Conservation (phyloP, 192 early-diverging fungal genomes). For the Backusella macrospora region DNA sequence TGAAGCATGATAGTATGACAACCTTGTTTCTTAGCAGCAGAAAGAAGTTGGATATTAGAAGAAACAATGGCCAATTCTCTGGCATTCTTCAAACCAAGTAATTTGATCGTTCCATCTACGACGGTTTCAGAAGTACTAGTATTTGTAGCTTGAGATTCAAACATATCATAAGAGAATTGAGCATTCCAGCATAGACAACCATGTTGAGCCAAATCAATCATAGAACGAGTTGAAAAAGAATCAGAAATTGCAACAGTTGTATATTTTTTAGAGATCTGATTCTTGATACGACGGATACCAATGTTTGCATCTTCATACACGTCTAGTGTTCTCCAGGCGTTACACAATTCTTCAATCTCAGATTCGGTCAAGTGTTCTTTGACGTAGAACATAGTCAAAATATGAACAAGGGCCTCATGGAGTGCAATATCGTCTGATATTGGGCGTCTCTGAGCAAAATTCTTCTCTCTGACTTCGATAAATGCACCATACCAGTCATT, state of each 20-base stretch:
- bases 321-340: constrained; percentile 11
- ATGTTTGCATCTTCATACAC: constrained; percentile 21
- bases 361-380: background rate
- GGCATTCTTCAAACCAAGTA: constrained; percentile 5
- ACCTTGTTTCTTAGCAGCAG: constrained; percentile 20
- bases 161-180: constrained; percentile 27
- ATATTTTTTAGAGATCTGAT: constrained; percentile 4
- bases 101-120: background rate
- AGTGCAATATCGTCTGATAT: background rate
- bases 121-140: background rate
- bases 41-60: background rate
- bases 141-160: background rate
- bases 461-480: background rate
- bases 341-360: constrained; percentile 9
- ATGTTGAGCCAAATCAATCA: constrained; percentile 24
- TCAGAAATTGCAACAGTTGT: constrained; percentile 25
- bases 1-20: constrained; percentile 14
- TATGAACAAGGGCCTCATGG: constrained; percentile 4
- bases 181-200: constrained; percentile 34
- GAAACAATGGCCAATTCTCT: constrained; percentile 25
- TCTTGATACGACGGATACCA: constrained; percentile 19
- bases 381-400: background rate
- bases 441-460: background rate
- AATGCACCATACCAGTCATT: constrained; percentile 18
- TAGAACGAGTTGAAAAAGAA: constrained; percentile 20